phyloP scores from a whole-genome alignment of 306 rosid genomes.

The Betula pendula region DNA sequence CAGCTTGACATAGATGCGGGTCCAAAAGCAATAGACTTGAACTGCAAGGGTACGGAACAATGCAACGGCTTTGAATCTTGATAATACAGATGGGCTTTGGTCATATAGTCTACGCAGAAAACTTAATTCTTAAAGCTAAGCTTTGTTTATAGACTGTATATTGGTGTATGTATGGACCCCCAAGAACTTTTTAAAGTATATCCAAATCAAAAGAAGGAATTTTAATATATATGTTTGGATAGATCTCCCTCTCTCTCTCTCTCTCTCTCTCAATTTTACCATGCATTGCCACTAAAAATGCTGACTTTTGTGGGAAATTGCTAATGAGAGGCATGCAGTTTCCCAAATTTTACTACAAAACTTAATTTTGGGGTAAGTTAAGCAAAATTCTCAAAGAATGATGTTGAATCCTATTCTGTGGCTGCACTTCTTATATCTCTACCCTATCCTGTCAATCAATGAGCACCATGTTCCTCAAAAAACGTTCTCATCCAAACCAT shows the following conservation, averaged over 20 bases:
- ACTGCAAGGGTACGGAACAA: conserved; percentile 39
- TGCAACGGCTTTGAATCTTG: conserved; percentile 33
- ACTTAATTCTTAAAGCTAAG: conserved; percentile 30
- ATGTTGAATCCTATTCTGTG: background rate
- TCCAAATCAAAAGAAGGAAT: conserved; percentile 40
- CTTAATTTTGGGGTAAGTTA: background rate
- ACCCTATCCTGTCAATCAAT: background rate
- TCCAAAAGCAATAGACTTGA: conserved; percentile 61
- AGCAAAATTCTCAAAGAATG: background rate
- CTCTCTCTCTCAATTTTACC: background rate
- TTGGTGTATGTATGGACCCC: conserved; percentile 38
- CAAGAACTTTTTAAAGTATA: conserved; percentile 41
- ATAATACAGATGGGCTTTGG: conserved; percentile 27
- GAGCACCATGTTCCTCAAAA: background rate
- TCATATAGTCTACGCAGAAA: conserved; percentile 28
- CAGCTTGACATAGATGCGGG: conserved; percentile 54
- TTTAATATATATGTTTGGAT: conserved; percentile 30
- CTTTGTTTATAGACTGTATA: conserved; percentile 47
- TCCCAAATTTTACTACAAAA: background rate
- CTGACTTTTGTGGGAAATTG: background rate
- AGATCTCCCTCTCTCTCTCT: no score
- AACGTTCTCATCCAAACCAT: conserved; percentile 16
- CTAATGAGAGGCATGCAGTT: background rate
- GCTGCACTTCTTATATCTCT: background rate
- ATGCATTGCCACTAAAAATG: background rate